A percentile compares a stretch with the other conserved stretches of the same genome.
Evolutionary conservation across 345 rosid species (phyloP).

Genomic region (Pugionium cornutum): DNA sequence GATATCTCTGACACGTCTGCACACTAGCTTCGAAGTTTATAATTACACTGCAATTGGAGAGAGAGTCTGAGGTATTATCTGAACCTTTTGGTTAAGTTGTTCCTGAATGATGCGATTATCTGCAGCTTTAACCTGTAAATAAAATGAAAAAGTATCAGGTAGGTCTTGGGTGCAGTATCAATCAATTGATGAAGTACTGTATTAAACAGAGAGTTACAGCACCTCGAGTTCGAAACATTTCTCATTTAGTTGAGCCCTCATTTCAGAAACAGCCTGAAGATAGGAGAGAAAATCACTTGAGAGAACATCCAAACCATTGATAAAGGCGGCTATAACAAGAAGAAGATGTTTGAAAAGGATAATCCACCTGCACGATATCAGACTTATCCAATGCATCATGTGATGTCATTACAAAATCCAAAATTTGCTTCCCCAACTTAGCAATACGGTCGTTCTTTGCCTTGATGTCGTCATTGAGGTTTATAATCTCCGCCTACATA

Average conservation of each 20-base stretch:
- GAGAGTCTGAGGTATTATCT: slow-evolving; percentile 8
- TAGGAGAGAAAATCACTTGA: slow-evolving; percentile 34
- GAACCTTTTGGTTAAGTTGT: slow-evolving; percentile 89
- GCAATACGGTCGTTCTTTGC: slow-evolving; percentile 71
- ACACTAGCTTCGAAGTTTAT: slow-evolving; percentile 22
- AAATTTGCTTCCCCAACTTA: slow-evolving; percentile 74
- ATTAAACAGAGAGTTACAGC: slow-evolving; percentile 30
- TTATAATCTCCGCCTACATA: slow-evolving; percentile 67
- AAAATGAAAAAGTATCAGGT: slow-evolving; percentile 15
- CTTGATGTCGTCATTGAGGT: slow-evolving; percentile 62
- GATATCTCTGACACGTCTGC: slow-evolving; percentile 4
- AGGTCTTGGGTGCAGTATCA: slow-evolving; percentile 19
- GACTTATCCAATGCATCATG: slow-evolving; percentile 58
- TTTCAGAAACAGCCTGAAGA: slow-evolving; percentile 73
- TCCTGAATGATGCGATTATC: slow-evolving; percentile 93
- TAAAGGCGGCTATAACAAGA: slow-evolving; percentile 4
- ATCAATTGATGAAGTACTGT: slow-evolving; percentile 12
- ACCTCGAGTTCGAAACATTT: slow-evolving; percentile 98
- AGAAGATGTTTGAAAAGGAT: slow-evolving; percentile 22
- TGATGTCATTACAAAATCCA: slow-evolving; percentile 60
- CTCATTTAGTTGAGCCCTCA: slow-evolving; percentile 79
- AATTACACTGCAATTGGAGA: slow-evolving; percentile 4
- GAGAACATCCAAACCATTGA: slow-evolving; percentile 16
- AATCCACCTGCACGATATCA: slow-evolving; percentile 67
- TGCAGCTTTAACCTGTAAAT: slow-evolving; percentile 82